phyloP scores from a whole-genome alignment of 2,329 filamentous ascomycete genomes.

The Alternaria angustiovoidea region DNA sequence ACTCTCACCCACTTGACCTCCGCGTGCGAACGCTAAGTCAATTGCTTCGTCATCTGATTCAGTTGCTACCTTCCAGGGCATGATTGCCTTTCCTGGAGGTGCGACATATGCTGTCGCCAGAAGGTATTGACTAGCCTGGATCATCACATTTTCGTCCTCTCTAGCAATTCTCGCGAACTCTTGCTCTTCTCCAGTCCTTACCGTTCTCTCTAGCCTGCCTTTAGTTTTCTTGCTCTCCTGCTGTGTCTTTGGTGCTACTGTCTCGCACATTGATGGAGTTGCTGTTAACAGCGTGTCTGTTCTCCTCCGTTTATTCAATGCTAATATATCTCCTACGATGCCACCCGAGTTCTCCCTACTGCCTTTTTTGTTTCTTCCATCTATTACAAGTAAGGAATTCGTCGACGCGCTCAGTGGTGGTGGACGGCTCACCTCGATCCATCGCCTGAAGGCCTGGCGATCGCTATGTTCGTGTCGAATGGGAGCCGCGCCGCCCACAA shows the following conservation, averaged over 20 bases:
- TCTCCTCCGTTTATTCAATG: background rate
- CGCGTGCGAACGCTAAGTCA: constrained; percentile 1
- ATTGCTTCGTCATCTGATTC: background rate
- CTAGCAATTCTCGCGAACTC: background rate
- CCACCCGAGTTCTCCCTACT: background rate
- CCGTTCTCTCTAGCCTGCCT: background rate
- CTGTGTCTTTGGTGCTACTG: background rate
- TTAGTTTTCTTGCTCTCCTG: background rate
- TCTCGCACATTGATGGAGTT: background rate
- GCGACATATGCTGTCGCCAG: constrained; percentile 14
- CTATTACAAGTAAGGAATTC: background rate
- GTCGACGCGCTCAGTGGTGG: background rate
- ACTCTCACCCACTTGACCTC: constrained; percentile 12
- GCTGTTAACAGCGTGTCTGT: background rate
- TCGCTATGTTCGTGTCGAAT: constrained; percentile 20
- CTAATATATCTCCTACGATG: background rate
- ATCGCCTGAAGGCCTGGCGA: constrained; percentile 16
- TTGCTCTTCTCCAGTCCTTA: background rate
- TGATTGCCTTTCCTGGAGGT: background rate
- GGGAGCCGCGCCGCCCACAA: constrained; percentile 18
- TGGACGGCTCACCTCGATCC: constrained; percentile 1
- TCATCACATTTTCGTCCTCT: background rate
- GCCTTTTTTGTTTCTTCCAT: background rate
- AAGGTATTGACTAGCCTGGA: background rate
- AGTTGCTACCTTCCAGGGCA: background rate